phyloP scores from a whole-genome alignment of 768 basidiomycete species.

The Psilocybe tampanensis region DNA sequence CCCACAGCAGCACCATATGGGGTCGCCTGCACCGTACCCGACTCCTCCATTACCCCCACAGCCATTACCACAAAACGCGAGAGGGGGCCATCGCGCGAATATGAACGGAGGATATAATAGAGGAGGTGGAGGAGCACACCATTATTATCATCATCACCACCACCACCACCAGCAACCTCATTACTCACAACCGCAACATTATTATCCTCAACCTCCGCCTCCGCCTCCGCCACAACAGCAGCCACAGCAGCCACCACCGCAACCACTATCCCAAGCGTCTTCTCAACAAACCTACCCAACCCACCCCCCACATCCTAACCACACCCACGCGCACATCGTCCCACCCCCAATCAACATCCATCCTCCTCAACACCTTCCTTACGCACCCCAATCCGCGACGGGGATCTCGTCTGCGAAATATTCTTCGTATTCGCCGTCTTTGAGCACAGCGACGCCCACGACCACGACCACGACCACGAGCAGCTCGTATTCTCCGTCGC shows the following conservation, averaged over 20 bases:
- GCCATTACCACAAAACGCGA: constrained; percentile 25
- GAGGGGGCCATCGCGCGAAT: constrained; percentile 27
- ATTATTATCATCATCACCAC: constrained; percentile 39
- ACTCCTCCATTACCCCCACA: constrained; percentile 31
- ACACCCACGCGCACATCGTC: constrained; percentile 23
- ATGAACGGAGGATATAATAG: constrained; percentile 38
- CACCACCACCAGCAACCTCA: constrained; percentile 28
- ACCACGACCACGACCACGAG: too few species aligned
- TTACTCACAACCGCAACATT: constrained; percentile 31
- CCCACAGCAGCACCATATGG: constrained; percentile 38
- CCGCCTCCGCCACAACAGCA: constrained; percentile 18
- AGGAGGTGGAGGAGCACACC: constrained; percentile 39
- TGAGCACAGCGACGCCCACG: neutral
- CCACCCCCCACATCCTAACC: constrained; percentile 19
- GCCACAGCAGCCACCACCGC: neutral
- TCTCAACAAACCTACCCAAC: constrained; percentile 12
- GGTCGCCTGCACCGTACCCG: neutral
- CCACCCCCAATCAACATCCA: constrained; percentile 24
- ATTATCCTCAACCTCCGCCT: constrained; percentile 27
- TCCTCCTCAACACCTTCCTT: constrained; percentile 21
- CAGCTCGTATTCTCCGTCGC: constrained; percentile 32
- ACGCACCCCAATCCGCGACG: constrained; percentile 34
- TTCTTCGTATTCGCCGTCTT: neutral
- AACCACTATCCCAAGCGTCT: neutral
- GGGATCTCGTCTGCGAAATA: constrained; percentile 16